phyloP scores from a whole-genome alignment of 1,284 basidiomycete species.

The Rhodofomes roseus region DNA sequence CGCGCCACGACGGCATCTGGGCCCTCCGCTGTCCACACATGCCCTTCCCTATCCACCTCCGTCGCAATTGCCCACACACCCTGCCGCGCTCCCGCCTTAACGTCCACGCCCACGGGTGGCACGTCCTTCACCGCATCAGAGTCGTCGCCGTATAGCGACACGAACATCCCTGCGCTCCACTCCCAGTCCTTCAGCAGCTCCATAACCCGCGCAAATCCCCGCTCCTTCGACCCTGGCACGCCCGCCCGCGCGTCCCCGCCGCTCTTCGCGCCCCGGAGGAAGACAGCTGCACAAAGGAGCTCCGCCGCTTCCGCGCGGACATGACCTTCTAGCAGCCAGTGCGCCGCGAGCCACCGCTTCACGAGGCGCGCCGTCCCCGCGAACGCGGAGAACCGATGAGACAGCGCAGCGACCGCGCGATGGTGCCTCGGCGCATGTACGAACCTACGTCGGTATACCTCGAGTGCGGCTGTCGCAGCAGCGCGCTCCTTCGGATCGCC shows the following conservation, averaged over 20 bases:
- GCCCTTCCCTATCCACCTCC: conserved; percentile 72
- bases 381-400: conserved; percentile 79
- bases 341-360: conserved; percentile 90
- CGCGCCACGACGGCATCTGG: conserved; percentile 70
- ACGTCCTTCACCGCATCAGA: conserved; percentile 6
- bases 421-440: conserved; percentile 84
- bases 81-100: conserved; percentile 29
- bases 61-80: conserved; percentile 84
- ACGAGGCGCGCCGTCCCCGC: conserved; percentile 83
- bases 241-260: conserved; percentile 27
- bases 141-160: conserved; percentile 52
- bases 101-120: conserved; percentile 24
- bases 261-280: conserved; percentile 40
- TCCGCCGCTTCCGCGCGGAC: conserved; percentile 81
- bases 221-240: conserved; percentile 66
- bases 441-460: conserved; percentile 68
- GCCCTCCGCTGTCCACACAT: conserved; percentile 68
- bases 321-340: conserved; percentile 78
- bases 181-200: conserved; percentile 81
- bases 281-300: conserved; percentile 72
- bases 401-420: conserved; percentile 75
- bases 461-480: conserved; percentile 61
- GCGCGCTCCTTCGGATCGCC: conserved; percentile 46
- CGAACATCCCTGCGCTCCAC: conserved; percentile 66
- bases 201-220: conserved; percentile 81